Percentiles rank a stretch among this genome's conserved stretches.
These are phyloP conservation scores for Termitomyces sp. DNA, from an alignment of 768 basidiomycete genomes.

Conservation along the genomic window DNA sequence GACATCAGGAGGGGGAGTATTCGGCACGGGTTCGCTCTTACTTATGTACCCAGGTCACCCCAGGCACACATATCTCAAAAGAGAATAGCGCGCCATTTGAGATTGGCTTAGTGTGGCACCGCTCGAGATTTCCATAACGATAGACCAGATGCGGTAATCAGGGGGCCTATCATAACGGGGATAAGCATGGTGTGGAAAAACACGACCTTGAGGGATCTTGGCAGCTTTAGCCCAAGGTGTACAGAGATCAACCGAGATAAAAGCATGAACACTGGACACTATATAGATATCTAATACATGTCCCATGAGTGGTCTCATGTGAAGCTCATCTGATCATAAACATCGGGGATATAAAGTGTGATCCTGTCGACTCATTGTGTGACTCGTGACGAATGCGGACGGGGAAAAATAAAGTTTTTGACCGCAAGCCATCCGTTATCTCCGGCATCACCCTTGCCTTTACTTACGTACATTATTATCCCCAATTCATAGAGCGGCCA, in stretches of 20 bases:
- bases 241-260: not conserved
- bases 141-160: conserved; percentile 29
- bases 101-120: conserved; percentile 23
- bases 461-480: not conserved
- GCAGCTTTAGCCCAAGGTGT: not conserved
- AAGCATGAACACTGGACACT: too few species aligned
- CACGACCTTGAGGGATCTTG: conserved; percentile 15
- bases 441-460: conserved; percentile 11
- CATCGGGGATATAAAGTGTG: not conserved
- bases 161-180: conserved; percentile 24
- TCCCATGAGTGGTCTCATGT: conserved; percentile 13
- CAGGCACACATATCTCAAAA: conserved; percentile 35
- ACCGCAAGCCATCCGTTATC: conserved; percentile 13
- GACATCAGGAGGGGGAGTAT: conserved; percentile 13
- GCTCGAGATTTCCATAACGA: conserved; percentile 38
- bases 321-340: conserved; percentile 11
- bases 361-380: too few species aligned
- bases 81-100: conserved; percentile 23
- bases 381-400: too few species aligned
- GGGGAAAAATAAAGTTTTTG: conserved; percentile 18
- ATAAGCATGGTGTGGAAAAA: conserved; percentile 19
- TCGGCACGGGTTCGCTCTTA: conserved; percentile 20
- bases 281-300: not conserved
- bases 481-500: not conserved
- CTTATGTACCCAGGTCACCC: conserved; percentile 28